phyloP scores from a whole-genome alignment of 2,329 filamentous ascomycete species.

The Penicillium occitanis region DNA sequence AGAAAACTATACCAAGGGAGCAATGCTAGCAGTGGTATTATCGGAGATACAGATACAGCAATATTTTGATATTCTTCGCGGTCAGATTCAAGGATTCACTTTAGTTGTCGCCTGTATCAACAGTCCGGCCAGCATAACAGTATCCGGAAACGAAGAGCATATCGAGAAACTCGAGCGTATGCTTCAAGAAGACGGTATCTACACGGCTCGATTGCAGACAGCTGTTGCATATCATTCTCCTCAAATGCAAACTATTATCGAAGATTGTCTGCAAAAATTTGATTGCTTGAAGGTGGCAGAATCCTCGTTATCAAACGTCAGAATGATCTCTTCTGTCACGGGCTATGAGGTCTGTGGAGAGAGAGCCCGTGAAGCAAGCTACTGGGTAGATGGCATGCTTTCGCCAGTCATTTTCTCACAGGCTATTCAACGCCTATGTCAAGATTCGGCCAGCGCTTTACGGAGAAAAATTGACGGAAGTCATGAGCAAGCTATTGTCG shows the following conservation, averaged over 20 bases:
- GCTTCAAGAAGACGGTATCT: slow-evolving; percentile 17
- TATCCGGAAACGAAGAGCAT: neutral
- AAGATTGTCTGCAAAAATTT: neutral
- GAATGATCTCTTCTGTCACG: slow-evolving; percentile 26
- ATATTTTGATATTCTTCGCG: neutral
- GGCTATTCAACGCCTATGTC: neutral
- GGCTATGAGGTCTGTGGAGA: slow-evolving; percentile 12
- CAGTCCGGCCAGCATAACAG: slow-evolving; percentile 1
- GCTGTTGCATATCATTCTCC: slow-evolving; percentile 26
- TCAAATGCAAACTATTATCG: slow-evolving; percentile 22
- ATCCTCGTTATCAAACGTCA: neutral
- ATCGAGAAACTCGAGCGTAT: neutral
- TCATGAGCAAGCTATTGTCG: neutral
- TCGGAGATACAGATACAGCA: slow-evolving; percentile 19
- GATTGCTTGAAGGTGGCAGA: neutral
- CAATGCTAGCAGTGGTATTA: slow-evolving; percentile 15
- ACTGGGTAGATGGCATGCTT: slow-evolving; percentile 27
- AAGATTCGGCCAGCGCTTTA: neutral
- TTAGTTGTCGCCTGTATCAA: neutral
- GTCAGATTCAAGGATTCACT: neutral
- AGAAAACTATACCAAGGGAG: neutral
- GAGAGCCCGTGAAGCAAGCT: slow-evolving; percentile 16
- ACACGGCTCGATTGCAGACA: slow-evolving; percentile 22
- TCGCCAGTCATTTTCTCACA: slow-evolving; percentile 24
- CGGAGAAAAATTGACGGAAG: neutral